phyloP scores from a whole-genome alignment of 1,284 basidiomycete genomes.

The Agroathelia rolfsii region DNA sequence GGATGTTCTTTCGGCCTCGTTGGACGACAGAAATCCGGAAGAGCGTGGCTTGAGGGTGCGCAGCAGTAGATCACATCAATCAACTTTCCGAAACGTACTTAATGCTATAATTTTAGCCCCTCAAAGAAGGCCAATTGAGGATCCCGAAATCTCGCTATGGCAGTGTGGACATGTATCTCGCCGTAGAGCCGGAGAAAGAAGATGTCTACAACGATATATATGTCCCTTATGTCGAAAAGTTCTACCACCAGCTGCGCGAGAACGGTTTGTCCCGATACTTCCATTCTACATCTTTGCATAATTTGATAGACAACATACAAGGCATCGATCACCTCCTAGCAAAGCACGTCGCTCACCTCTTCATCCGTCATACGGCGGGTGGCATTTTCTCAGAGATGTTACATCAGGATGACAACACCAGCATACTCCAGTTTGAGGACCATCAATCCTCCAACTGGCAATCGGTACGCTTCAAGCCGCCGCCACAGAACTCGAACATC shows the following conservation, averaged over 20 bases:
- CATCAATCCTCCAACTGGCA: slow-evolving; percentile 99
- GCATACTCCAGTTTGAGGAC: slow-evolving; percentile 96
- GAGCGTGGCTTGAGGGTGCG: slow-evolving; percentile 80
- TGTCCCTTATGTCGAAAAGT: slow-evolving; percentile 70
- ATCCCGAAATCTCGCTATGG: slow-evolving; percentile 98
- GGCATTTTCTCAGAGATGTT: slow-evolving; percentile 94
- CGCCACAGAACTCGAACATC: slow-evolving; percentile 83
- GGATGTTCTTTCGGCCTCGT: slow-evolving; percentile 96
- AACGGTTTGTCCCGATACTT: slow-evolving; percentile 65
- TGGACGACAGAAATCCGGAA: slow-evolving; percentile 93
- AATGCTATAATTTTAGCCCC: slow-evolving; percentile 54
- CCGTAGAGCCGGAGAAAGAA: slow-evolving; percentile 77
- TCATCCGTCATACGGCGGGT: slow-evolving; percentile 95
- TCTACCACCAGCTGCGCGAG: slow-evolving; percentile 61
- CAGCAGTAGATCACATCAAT: slow-evolving; percentile 3
- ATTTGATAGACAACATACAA: slow-evolving; percentile 21
- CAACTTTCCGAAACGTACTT: slow-evolving; percentile 3
- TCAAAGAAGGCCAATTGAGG: slow-evolving; percentile 61
- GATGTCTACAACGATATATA: slow-evolving; percentile 93
- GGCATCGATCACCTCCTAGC: slow-evolving; percentile 85
- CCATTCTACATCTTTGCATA: too few species aligned
- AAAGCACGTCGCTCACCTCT: slow-evolving; percentile 90
- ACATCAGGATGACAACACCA: slow-evolving; percentile 80
- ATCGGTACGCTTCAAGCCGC: slow-evolving; percentile 97
- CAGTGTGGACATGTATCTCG: slow-evolving; percentile 91